Percentiles rank a stretch among this genome's conserved stretches.
Conservation (phyloP, 495 filamentous ascomycete genomes). For the Tuber aestivum region DNA sequence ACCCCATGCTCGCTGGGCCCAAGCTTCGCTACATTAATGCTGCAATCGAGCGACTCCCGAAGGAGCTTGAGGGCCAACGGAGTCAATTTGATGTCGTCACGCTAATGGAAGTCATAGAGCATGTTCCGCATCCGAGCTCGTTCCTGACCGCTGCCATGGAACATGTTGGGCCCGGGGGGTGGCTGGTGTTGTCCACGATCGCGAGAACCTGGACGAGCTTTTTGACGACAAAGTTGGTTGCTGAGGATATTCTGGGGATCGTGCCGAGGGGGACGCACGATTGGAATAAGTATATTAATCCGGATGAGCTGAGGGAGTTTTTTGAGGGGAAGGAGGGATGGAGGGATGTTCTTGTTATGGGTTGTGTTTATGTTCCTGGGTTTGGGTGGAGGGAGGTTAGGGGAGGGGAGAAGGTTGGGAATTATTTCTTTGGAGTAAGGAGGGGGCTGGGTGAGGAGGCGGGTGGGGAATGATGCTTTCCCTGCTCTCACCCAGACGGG, state of each 20-base stretch:
- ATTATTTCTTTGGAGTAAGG: constrained; percentile 91
- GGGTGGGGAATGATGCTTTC: background rate
- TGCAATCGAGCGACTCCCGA: constrained; percentile 27
- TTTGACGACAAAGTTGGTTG: constrained; percentile 84
- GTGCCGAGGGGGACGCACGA: constrained; percentile 92
- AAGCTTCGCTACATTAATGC: constrained; percentile 65
- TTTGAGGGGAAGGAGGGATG: constrained; percentile 49
- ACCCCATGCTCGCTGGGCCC: constrained; percentile 53
- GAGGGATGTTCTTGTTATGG: constrained; percentile 60
- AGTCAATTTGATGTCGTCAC: constrained; percentile 50
- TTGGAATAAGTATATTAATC: constrained; percentile 91
- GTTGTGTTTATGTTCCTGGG: constrained; percentile 83
- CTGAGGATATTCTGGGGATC: constrained; percentile 79
- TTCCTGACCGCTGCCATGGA: constrained; percentile 64
- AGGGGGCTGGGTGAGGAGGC: constrained; percentile 48
- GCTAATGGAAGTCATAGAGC: constrained; percentile 91
- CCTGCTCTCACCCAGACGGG: background rate
- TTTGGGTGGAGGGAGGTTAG: constrained; percentile 81
- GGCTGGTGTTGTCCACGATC: constrained; percentile 87
- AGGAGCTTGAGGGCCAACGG: constrained; percentile 7
- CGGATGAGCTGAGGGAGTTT: constrained; percentile 64
- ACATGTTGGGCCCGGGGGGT: constrained; percentile 83
- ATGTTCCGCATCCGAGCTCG: constrained; percentile 63
- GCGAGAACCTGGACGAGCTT: constrained; percentile 79
- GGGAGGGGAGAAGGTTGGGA: constrained; percentile 80